phyloP scores from a whole-genome alignment of 108 stramenopile species.

The Nannochloropsis salina region DNA sequence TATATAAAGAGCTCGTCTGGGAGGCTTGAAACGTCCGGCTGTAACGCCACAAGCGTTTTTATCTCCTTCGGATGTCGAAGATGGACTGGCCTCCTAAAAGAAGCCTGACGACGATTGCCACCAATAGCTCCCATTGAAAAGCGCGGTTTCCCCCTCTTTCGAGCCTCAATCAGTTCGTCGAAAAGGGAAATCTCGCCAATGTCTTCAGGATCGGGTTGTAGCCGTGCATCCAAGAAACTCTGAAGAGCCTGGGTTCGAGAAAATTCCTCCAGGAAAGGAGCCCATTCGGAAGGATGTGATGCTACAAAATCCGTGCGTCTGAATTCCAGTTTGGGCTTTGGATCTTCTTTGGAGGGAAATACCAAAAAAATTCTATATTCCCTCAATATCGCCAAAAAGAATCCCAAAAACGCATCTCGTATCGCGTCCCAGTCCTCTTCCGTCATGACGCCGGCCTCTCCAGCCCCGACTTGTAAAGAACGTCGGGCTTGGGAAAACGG shows the following conservation, averaged over 20 bases:
- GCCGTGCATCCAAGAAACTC: slow-evolving; percentile 40
- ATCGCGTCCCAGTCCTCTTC: slow-evolving; percentile 26
- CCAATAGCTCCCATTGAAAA: background rate
- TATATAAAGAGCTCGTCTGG: background rate
- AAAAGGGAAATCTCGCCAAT: slow-evolving; percentile 28
- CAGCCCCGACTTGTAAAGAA: background rate
- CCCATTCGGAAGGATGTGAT: slow-evolving; percentile 25
- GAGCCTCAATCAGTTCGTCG: slow-evolving; percentile 32
- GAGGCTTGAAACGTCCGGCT: background rate
- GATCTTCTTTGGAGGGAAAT: slow-evolving; percentile 38
- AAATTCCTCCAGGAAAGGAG: slow-evolving; percentile 27
- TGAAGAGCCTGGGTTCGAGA: slow-evolving; percentile 34
- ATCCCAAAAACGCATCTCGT: slow-evolving; percentile 49
- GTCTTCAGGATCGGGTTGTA: slow-evolving; percentile 37
- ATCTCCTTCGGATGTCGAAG: background rate
- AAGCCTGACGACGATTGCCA: background rate
- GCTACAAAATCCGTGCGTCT: slow-evolving; percentile 25
- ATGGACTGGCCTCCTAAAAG: background rate
- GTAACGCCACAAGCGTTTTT: background rate
- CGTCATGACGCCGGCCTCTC: background rate
- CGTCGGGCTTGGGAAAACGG: background rate
- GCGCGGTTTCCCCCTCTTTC: slow-evolving; percentile 17
- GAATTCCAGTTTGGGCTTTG: slow-evolving; percentile 27
- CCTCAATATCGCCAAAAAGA: slow-evolving; percentile 45
- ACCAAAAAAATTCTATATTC: slow-evolving; percentile 44